Base-by-base conservation (phyloP, 208 protist genomes). In the Acanthamoeba rhysodes region DNA sequence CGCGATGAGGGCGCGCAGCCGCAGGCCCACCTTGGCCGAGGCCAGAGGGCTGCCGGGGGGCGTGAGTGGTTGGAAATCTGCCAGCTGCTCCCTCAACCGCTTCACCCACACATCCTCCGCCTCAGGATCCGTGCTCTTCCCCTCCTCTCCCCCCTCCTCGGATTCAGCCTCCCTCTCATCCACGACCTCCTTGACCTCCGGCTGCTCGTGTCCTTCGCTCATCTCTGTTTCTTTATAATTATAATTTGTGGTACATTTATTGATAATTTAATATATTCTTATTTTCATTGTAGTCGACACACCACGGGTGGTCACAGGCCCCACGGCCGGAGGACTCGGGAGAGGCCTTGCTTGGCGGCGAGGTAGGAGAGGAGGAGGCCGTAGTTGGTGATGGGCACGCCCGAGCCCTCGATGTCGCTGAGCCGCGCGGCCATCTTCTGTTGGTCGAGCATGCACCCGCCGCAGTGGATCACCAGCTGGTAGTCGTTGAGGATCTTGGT, bases 331-430 rank as follows among this genome's bases (percentile, higher is more conserved):
- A 97, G 32, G 29, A 96, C 96, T 12, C 96, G 68, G 22, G 62
- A 29, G 2, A 97, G 37, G 66, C 96, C 96, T 10, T 90, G 34
- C 53, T 91, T 78, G 74, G 55, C 74, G 72, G 88, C 59, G 41
- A 97, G 32, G 50, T 95, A 96, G 4, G 92, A 95, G 68, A 97
- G 64, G 7, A 97, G 55, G 8, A 97, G 55, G 16, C 96, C 96
- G 76, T 97, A 97, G 72, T 97, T 97, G 20, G 96, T 96, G n/a
- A 97, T 74, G 78, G 96, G 96, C 18, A 97, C 95, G 8, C 95
- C 95, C 32, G 68, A 62, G 59, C 91, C 76, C 37, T 76, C 45
- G 9, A 97, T 53, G 90, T 97, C 96, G 50, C 93, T 62, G 1
- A 97, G 72, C 18, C 96, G 57, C 32, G 96, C 66, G 9, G 27